A percentile compares a stretch with the other conserved stretches of the same genome.
Conservation (phyloP, 371 early-diverging fungal species). For the Saksenaea oblongispora region DNA sequence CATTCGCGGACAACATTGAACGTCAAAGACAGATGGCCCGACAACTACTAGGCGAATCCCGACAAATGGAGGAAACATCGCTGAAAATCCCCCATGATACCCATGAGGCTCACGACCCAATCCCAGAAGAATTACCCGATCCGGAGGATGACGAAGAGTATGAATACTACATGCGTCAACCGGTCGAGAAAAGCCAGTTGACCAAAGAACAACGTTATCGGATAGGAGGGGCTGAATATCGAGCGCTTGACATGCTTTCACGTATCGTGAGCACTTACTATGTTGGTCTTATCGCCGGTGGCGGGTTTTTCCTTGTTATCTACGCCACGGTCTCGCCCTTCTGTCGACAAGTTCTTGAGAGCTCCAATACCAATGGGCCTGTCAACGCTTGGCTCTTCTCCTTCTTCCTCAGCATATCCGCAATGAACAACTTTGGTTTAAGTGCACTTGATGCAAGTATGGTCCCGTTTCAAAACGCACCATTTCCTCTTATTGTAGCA, state of each 20-base stretch:
- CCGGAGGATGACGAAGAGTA: constrained; percentile 28
- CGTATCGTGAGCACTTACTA: constrained; percentile 40
- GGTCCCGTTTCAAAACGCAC: constrained; percentile 44
- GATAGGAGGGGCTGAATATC: constrained; percentile 50
- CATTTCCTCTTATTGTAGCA: constrained; percentile 35
- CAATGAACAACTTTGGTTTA: constrained; percentile 45
- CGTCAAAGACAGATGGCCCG: constrained; percentile 43
- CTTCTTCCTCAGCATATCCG: constrained; percentile 39
- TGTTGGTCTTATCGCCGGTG: constrained; percentile 27
- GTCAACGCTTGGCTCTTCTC: constrained; percentile 48
- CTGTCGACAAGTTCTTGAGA: constrained; percentile 28
- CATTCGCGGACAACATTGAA: constrained; percentile 45
- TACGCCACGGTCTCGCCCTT: constrained; percentile 34
- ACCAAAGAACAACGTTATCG: constrained; percentile 44
- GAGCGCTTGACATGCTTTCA: constrained; percentile 41
- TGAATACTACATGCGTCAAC: constrained; percentile 36
- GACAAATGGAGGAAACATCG: constrained; percentile 33
- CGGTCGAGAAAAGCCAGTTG: constrained; percentile 44
- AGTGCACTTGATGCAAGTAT: constrained; percentile 43
- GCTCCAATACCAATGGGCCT: constrained; percentile 35
- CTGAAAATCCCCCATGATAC: constrained; percentile 17
- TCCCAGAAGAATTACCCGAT: constrained; percentile 12
- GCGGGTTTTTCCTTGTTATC: constrained; percentile 32
- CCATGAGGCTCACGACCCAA: not conserved
- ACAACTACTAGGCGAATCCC: constrained; percentile 30